Evolutionary conservation across 2,329 filamentous ascomycete species (phyloP).

Genomic region (Aspergillus flavus): DNA sequence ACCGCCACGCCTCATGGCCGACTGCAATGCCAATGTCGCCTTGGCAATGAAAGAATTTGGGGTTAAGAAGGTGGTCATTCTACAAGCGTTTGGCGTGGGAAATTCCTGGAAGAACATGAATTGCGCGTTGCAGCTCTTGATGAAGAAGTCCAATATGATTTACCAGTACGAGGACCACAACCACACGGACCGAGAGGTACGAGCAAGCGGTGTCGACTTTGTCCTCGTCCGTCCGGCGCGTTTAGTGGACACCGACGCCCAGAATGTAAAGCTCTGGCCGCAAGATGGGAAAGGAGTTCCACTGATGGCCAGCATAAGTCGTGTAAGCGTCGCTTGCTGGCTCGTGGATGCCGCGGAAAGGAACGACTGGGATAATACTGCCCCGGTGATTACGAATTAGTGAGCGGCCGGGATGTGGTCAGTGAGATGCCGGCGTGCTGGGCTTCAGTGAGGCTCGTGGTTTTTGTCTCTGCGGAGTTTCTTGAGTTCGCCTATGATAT

Average conservation of each 20-base stretch:
- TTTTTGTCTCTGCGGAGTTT: no score
- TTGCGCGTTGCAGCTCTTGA: conserved; percentile 47
- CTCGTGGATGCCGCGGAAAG: conserved; percentile 49
- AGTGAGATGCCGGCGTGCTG: no score
- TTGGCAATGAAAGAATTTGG: conserved; percentile 41
- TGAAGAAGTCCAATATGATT: conserved; percentile 52
- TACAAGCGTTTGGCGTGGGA: conserved; percentile 56
- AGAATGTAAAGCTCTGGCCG: conserved; percentile 43
- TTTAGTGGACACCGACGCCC: conserved; percentile 44
- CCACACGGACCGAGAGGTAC: conserved; percentile 48
- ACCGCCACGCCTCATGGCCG: conserved; percentile 51
- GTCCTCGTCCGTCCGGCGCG: conserved; percentile 52
- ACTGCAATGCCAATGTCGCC: conserved; percentile 43
- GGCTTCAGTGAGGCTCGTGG: no score
- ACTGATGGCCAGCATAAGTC: conserved; percentile 42
- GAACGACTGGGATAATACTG: conserved; percentile 45
- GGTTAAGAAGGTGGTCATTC: conserved; percentile 50
- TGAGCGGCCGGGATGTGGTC: no score
- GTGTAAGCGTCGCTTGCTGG: conserved; percentile 50
- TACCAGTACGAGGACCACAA: conserved; percentile 54
- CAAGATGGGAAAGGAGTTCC: conserved; percentile 48
- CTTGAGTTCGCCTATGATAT: no score
- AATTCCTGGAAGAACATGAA: conserved; percentile 48
- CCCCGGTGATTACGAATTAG: conserved; percentile 53
- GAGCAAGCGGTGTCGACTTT: conserved; percentile 38